Base-by-base conservation (phyloP, 805 yeast species). In the Teunomyces atbi region DNA sequence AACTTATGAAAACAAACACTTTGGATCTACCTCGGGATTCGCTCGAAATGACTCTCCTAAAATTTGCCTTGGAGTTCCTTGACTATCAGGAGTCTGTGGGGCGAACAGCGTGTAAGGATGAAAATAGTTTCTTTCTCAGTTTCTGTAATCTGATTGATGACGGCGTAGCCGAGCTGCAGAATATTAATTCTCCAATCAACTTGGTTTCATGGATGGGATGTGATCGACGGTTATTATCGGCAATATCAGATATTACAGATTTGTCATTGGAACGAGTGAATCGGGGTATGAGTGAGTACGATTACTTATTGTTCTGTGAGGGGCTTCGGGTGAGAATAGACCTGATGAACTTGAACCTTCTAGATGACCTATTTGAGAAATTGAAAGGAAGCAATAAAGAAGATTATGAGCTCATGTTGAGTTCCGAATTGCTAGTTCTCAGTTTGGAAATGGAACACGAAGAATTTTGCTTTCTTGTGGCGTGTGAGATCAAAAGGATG, bases 201-300 rank as follows among this genome's bases (percentile, higher is more conserved):
- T 35, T 52, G 29, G 53, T 49, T 5, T 54, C 65, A 21, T 66
- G 71, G 71, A 62, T 61, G 60, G 71, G 69, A 12, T 64, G 69
- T 45, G 65, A 63, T 35, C 48, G 52, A 34, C 41, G 49, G 6
- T 48, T 66, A 37, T 42, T 65, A 2, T 52, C 54, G 29, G 51
- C 60, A 6, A 56, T 66, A 11, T 53, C 66, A 6, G 67, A 64
- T 34, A 62, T 65, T 28, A 66, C 71, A 6, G 69, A 66, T 42
- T 49, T 66, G 29, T 65, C 69, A 5, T 55, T 61, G 35, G 68
- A 64, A 44, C 51, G 66, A 43, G 43, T 38, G 7, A 44, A 49
- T 32, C 34, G 41, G 8, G 48, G 45, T 3, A 49, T 61, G 2
- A 27, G 54, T 2, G 55, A 53, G 27, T 21, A 39, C 3, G 48